These are phyloP conservation scores for Termitomyces sp. DNA, from an alignment of 768 basidiomycete species.

Conservation along the genomic window DNA sequence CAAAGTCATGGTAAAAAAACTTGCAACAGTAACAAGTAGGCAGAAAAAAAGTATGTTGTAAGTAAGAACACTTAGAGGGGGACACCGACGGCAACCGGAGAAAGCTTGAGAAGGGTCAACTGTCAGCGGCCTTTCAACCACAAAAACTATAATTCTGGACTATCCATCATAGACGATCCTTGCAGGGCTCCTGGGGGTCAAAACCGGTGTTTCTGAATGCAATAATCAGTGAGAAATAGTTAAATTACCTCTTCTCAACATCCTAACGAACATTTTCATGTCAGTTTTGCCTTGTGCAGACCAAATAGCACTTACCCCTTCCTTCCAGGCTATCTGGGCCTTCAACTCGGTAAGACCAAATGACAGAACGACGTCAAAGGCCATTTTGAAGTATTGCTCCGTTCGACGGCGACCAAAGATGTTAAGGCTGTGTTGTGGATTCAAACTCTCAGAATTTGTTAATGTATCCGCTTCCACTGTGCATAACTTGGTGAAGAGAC, in stretches of 20 bases:
- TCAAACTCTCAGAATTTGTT: not conserved
- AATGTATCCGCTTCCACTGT: slow-evolving; percentile 17
- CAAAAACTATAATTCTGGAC: not conserved
- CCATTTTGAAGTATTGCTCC: slow-evolving; percentile 22
- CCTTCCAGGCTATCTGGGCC: slow-evolving; percentile 44
- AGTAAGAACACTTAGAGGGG: not conserved
- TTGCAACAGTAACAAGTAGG: not conserved
- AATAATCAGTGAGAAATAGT: not conserved
- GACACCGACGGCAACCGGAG: not conserved
- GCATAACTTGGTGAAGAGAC: slow-evolving; percentile 6
- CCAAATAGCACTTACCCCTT: not conserved
- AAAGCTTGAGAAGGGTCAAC: not conserved
- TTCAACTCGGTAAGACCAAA: slow-evolving; percentile 52
- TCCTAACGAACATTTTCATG: not conserved
- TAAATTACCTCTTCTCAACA: not conserved
- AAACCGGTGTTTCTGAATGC: not conserved
- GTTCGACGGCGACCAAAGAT: not conserved
- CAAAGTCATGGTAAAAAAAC: not conserved
- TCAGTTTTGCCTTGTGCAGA: not conserved
- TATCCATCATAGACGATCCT: not conserved
- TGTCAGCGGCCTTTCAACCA: not conserved
- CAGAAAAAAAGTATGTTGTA: not conserved
- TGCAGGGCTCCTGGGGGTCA: not conserved
- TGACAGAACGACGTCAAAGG: slow-evolving; percentile 38
- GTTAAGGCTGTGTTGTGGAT: not conserved